These are phyloP conservation scores for Xylariaceae sp. DNA, from an alignment of 2,329 filamentous ascomycete genomes.

Conservation along the genomic window DNA sequence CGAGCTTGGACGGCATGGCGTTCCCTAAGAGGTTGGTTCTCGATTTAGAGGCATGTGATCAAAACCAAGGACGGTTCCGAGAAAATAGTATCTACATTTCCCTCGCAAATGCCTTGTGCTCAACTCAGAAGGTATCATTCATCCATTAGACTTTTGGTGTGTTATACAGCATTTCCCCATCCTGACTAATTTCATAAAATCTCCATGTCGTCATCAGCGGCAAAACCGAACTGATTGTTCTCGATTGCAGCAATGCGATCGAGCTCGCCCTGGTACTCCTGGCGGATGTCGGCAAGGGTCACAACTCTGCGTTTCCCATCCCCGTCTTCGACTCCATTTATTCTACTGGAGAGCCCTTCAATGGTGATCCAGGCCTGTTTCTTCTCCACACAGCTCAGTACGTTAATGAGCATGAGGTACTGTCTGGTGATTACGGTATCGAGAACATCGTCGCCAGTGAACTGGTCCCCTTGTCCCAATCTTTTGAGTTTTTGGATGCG, in stretches of 20 bases:
- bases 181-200: slow-evolving; percentile 31
- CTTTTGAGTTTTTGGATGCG: slow-evolving; percentile 58
- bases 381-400: slow-evolving; percentile 76
- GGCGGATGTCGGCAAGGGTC: slow-evolving; percentile 79
- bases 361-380: slow-evolving; percentile 74
- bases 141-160: slow-evolving; percentile 17
- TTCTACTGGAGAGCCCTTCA: slow-evolving; percentile 31
- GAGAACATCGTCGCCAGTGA: slow-evolving; percentile 49
- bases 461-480: slow-evolving; percentile 54
- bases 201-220: slow-evolving; percentile 52
- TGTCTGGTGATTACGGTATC: slow-evolving; percentile 67
- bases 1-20: slow-evolving; percentile 25
- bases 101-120: neutral
- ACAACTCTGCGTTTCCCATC: slow-evolving; percentile 67
- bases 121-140: slow-evolving; percentile 23
- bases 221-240: slow-evolving; percentile 82
- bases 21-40: slow-evolving; percentile 17
- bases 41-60: slow-evolving; percentile 10
- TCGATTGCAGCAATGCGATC: slow-evolving; percentile 85
- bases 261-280: slow-evolving; percentile 84
- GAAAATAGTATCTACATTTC: slow-evolving; percentile 1
- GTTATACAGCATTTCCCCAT: slow-evolving; percentile 17
- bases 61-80: slow-evolving; percentile 7
- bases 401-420: slow-evolving; percentile 90
- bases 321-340: slow-evolving; percentile 25